phyloP scores from a whole-genome alignment of 2,329 filamentous ascomycete species.

The Hymenoscyphus repandus region DNA sequence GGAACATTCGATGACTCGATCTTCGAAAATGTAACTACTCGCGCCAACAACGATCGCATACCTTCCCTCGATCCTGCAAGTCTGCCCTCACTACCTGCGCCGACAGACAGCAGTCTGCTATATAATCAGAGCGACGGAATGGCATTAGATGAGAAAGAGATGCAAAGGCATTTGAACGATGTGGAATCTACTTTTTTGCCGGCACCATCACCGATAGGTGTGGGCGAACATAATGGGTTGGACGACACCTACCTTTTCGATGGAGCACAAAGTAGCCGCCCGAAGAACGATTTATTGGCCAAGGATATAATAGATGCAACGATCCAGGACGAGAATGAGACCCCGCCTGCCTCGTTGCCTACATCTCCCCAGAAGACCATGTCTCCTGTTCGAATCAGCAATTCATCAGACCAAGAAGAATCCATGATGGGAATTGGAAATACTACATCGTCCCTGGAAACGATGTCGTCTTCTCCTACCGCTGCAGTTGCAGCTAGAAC shows the following conservation, averaged over 20 bases:
- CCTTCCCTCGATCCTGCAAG: slow-evolving; percentile 22
- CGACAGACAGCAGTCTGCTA: slow-evolving; percentile 26
- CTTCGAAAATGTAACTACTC: slow-evolving; percentile 15
- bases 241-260: slow-evolving; percentile 60
- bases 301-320: background rate
- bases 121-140: slow-evolving; percentile 26
- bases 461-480: slow-evolving; percentile 51
- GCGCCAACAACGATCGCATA: slow-evolving; percentile 18
- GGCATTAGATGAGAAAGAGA: slow-evolving; percentile 28
- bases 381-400: slow-evolving; percentile 19
- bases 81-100: slow-evolving; percentile 24
- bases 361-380: slow-evolving; percentile 26
- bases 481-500: slow-evolving; percentile 49
- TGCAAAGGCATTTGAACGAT: slow-evolving; percentile 49
- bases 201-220: slow-evolving; percentile 49
- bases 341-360: slow-evolving; percentile 17
- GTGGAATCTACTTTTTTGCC: slow-evolving; percentile 62
- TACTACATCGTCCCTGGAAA: slow-evolving; percentile 47
- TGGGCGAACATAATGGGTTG: slow-evolving; percentile 37
- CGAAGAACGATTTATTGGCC: background rate
- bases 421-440: slow-evolving; percentile 28
- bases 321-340: background rate
- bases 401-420: slow-evolving; percentile 13
- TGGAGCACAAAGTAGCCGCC: slow-evolving; percentile 14
- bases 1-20: slow-evolving; percentile 23